Evolutionary conservation across 257 asterid genomes (phyloP).

Genomic region (Nyctanthes arbortristis): DNA sequence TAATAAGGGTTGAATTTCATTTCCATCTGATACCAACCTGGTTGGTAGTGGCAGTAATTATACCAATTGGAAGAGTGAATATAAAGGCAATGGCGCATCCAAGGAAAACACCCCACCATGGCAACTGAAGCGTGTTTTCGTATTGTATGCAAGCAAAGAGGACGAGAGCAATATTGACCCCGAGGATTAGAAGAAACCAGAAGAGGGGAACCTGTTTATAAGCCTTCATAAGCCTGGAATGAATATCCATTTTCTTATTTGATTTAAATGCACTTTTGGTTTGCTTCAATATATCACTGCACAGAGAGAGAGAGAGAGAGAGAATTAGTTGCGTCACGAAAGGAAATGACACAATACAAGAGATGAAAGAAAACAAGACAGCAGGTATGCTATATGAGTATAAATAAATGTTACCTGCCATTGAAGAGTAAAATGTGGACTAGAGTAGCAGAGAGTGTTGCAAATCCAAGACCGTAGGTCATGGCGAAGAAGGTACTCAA

Average conservation of each 20-base stretch:
- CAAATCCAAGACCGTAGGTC: slow-evolving; percentile 53
- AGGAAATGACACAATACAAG: background rate
- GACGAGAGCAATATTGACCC: slow-evolving; percentile 28
- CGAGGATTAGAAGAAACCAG: slow-evolving; percentile 56
- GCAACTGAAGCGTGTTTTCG: slow-evolving; percentile 41
- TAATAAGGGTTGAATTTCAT: no score
- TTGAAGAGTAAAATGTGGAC: slow-evolving; percentile 49
- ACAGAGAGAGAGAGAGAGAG: background rate
- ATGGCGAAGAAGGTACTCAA: slow-evolving; percentile 45
- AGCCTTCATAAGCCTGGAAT: slow-evolving; percentile 47
- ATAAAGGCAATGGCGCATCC: slow-evolving; percentile 45
- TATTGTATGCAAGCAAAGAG: slow-evolving; percentile 34
- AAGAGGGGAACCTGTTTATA: slow-evolving; percentile 53
- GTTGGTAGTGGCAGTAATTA: slow-evolving; percentile 57
- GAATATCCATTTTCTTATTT: slow-evolving; percentile 38
- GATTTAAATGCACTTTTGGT: slow-evolving; percentile 24
- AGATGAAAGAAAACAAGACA: background rate
- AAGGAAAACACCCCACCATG: slow-evolving; percentile 65
- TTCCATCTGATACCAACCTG: no score
- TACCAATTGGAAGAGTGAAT: slow-evolving; percentile 59
- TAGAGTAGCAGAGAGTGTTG: slow-evolving; percentile 41
- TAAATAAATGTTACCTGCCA: slow-evolving; percentile 39
- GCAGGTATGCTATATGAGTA: background rate
- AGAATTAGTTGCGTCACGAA: background rate
- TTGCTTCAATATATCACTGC: slow-evolving; percentile 43